A percentile compares a stretch with the other conserved stretches of the same genome.
Evolutionary conservation across 495 filamentous ascomycete species (phyloP).

Genomic region (Cercophora scortea): DNA sequence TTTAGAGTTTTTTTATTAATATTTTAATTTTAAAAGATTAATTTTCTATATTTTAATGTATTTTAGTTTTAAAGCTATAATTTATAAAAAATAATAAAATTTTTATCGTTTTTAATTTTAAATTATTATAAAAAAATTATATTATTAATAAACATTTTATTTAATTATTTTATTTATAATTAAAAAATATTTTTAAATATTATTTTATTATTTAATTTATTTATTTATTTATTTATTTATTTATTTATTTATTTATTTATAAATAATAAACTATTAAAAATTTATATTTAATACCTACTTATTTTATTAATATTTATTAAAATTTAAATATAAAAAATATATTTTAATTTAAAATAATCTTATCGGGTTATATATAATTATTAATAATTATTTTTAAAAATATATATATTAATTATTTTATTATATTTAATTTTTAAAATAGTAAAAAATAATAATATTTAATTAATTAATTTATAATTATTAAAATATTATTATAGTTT

Average conservation of each 20-base stretch:
- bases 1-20: too few relatives aligned
- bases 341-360: not conserved
- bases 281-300: too few relatives aligned
- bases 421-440: not conserved
- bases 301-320: not conserved
- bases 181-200: constrained; percentile 2
- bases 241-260: not conserved
- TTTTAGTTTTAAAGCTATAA: too few relatives aligned
- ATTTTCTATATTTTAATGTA: too few relatives aligned
- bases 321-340: not conserved
- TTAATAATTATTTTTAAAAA: constrained; percentile 12
- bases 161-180: constrained; percentile 6
- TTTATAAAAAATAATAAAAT: not conserved
- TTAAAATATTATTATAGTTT: too few relatives aligned
- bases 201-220: constrained; percentile 9
- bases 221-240: constrained; percentile 5
- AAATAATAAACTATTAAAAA: too few relatives aligned
- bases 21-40: too few relatives aligned
- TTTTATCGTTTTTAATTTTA: not conserved
- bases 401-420: not conserved
- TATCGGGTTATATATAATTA: not conserved
- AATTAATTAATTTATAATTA: too few relatives aligned
- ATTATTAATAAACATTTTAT: constrained; percentile 1
- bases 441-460: too few relatives aligned
- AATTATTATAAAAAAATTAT: constrained; percentile 4